Base-by-base conservation (phyloP, 352 stramenopile genomes). In the Albugo candida region DNA sequence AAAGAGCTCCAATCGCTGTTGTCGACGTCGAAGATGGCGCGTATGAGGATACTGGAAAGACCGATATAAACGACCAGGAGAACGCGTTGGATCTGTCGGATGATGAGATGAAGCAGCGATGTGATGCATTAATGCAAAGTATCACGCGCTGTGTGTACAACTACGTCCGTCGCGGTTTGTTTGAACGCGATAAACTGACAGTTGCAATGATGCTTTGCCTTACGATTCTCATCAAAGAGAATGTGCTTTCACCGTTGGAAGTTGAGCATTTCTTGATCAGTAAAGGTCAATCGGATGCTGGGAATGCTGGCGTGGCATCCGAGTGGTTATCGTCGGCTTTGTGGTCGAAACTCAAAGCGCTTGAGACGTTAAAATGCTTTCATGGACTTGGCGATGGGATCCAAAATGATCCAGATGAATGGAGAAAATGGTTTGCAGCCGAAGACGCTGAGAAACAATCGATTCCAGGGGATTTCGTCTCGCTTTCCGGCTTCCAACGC, bases 331-430 rank as follows among this genome's bases (percentile, higher is more conserved):
- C 85, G 0, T 58, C 63, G 11, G 51, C 65, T 2, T 77, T 96
- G 13, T 97, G 91, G 87, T 65, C 76, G 6, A 93, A 93, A 49
- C 57, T 97, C 44, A 97, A 97, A 55, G 89, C 88, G 11, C 57
- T 97, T 0, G 89, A 97, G 47, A 67, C 60, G 16, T 67, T 95
- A 40, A 95, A 95, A 48, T 79, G 70, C 18, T 97, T 97, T 52
- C 61, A 85, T 41, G 84, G 81, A 36, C 58, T 98, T 10, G 89
- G 89, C 6, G 93, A 98, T 62, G 81, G 72, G 17, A 95, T 98
- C 58, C 94, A 98, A 56, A 94, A 87, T 43, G 92, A 98, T 44
- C 91, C 85, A 1, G 94, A 98, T 52, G 92, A 97, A 34, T 98
- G 94, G 93, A 58, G 75, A 21, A 82, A 85, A 56, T 98, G 89